Percentiles rank a stretch among this genome's conserved stretches.
Evolutionary conservation across 2,329 filamentous ascomycete genomes (phyloP).

Genomic region (Apiospora aurea): DNA sequence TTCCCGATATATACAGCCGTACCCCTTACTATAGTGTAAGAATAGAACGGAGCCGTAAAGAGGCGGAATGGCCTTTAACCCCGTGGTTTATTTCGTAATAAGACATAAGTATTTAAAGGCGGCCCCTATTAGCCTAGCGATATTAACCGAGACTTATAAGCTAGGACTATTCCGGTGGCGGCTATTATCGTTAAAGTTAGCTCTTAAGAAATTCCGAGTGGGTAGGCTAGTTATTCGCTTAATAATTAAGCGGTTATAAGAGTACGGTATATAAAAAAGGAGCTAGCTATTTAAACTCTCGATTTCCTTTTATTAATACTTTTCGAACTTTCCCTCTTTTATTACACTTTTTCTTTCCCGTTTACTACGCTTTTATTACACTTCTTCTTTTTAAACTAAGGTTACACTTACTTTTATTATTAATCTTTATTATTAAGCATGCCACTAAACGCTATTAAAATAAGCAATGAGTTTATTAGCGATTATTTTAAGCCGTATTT

Average conservation of each 20-base stretch:
- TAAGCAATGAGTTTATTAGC: background rate
- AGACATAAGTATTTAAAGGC: background rate
- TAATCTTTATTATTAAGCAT: background rate
- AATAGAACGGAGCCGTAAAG: background rate
- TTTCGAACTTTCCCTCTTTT: constrained; percentile 9
- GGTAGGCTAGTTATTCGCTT: background rate
- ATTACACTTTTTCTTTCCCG: background rate
- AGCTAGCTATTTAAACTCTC: background rate
- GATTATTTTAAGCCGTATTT: background rate
- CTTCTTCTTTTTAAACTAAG: background rate
- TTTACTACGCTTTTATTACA: background rate
- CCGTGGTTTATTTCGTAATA: background rate
- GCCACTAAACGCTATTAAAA: background rate
- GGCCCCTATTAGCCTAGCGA: background rate
- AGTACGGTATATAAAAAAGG: background rate
- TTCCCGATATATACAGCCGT: background rate
- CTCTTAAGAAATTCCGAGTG: background rate
- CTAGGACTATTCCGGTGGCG: background rate
- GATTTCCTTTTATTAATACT: background rate
- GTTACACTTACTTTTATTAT: background rate
- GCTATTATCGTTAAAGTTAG: background rate
- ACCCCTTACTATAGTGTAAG: background rate
- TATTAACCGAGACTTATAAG: background rate
- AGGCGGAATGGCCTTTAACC: background rate
- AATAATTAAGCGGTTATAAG: background rate